Base-by-base conservation (phyloP, 331 rosid genomes). In the Quercus tomentella region DNA sequence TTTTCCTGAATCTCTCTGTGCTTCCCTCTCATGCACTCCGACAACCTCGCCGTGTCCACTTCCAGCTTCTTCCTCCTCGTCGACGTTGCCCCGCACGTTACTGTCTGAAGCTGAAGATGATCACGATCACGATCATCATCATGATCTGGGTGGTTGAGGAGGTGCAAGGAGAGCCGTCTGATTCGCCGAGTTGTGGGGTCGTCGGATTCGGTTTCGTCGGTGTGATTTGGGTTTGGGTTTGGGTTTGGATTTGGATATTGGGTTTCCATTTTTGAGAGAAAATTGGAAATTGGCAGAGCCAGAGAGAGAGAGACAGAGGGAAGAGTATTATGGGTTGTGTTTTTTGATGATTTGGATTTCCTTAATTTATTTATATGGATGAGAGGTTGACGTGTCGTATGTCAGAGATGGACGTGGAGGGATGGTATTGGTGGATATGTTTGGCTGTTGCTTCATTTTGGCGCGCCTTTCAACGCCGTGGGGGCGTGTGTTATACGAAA, bases 1-100 rank as follows among this genome's bases (percentile, higher is more conserved):
- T 78, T 84, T 26, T 93, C 96, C 45, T 95, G 98, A 21, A 91
- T 61, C 8, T 90, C 98, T 26, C 89, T 81, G 79, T 93, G 85
- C 52, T 89, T 91, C 1, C 94, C 92, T 73, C 91, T 89, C 93
- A 93, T 74, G 82, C 67, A 93, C 26, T 20, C 28, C 18, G 89
- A 81, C 0, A 95, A 86, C 1, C 77, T 49, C 8, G 23, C 25
- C 18, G 83, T 58, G 41, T 93, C 81, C 17, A 95, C 91, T 41
- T 45, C 60, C 4, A 91, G 66, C 86, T 81, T 91, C 68, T 81
- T 91, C 68, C 11, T 41, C 45, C 11, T 41, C 45, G 0, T 41
- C 45, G 3, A 8, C 45, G 45, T 7, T 8, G 86, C 45, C 5
- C 51, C 88, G 89, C 97, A 94, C n/a, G 74, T 74, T 2, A 52